Conservation (phyloP, 192 early-diverging fungal species). For the Gigaspora rosea region DNA sequence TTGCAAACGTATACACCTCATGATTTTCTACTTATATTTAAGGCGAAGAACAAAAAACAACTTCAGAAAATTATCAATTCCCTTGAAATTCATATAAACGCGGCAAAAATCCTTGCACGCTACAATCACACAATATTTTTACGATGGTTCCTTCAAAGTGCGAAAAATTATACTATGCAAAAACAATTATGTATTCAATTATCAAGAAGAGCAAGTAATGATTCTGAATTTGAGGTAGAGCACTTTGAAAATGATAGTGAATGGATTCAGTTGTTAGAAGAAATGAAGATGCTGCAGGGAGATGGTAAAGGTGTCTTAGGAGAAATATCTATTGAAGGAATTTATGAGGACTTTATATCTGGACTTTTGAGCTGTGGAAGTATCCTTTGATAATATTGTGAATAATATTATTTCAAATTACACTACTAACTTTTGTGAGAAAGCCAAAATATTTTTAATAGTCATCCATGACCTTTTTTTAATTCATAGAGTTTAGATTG, state of each 20-base stretch:
- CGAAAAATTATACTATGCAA: constrained; percentile 47
- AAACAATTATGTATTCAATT: constrained; percentile 63
- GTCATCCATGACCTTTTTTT: background rate
- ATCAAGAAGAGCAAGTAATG: constrained; percentile 53
- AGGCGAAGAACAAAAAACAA: constrained; percentile 35
- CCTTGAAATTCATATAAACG: constrained; percentile 61
- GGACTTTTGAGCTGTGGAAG: constrained; percentile 63
- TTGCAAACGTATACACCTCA: constrained; percentile 33
- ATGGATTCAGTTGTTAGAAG: constrained; percentile 63
- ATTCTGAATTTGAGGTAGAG: constrained; percentile 52
- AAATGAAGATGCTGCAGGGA: constrained; percentile 60
- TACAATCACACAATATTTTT: constrained; percentile 61
- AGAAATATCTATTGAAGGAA: constrained; percentile 53
- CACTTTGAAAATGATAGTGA: constrained; percentile 65
- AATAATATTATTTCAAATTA: background rate
- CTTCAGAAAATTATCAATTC: constrained; percentile 54
- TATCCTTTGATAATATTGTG: constrained; percentile 38
- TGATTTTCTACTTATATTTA: constrained; percentile 34
- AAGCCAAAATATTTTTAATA: background rate
- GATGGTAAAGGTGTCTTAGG: constrained; percentile 54
- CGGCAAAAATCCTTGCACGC: constrained; percentile 60
- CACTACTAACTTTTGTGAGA: background rate
- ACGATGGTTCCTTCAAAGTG: constrained; percentile 60
- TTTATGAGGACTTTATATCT: constrained; percentile 61
- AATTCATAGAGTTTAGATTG: constrained; percentile 53